Base-by-base conservation (phyloP, 176 grass and related monocot genomes). In the Pontederia crassipes region DNA sequence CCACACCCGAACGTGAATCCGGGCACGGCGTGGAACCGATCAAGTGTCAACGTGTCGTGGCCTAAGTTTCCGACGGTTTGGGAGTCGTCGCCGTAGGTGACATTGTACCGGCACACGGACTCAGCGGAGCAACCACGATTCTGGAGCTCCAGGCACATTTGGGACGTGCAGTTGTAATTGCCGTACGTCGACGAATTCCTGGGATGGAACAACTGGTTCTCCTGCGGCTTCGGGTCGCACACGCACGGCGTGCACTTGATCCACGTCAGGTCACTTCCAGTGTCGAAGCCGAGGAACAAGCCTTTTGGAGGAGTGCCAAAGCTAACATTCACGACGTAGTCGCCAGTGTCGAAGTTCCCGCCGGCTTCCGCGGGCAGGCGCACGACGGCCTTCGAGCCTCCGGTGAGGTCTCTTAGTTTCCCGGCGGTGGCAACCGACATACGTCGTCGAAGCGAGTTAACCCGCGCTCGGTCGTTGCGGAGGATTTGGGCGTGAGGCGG, bases 181-280 rank as follows among this genome's bases (percentile, higher is more conserved):
- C 73, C 61, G 68, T 78, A 90, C 10, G 83, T 90, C 17, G 75
- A 71, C 1, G 86, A 96, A 2, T 65, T 61, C 0, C 57, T 40
- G 49, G 92, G 86, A 78, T 96, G 78, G 49, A 96, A 96, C 45
- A 96, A 62, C 12, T 81, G 86, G 45, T 96, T 73, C 11, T 79
- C 63, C 71, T 87, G 92, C n/a, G n/a, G n/a, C n/a, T n/a, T n/a
- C 1, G 72, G 32, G 72, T 90, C 87, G 82, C 87, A 96, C 52
- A 47, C 17, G 69, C 86, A 90, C 5, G 92, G 81, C 55, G 53
- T 62, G 69, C 92, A 95, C 66, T 84, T 86, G 68, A 95, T 88
- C 90, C 90, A 95, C 9, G 90, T 84, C 4, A 95, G 71, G 52
- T 89, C 86, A 66, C 86, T 89, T 53, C 90, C 90, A n/a, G 90